phyloP scores from a whole-genome alignment of 257 asterid species.

The Misopates orontium region DNA sequence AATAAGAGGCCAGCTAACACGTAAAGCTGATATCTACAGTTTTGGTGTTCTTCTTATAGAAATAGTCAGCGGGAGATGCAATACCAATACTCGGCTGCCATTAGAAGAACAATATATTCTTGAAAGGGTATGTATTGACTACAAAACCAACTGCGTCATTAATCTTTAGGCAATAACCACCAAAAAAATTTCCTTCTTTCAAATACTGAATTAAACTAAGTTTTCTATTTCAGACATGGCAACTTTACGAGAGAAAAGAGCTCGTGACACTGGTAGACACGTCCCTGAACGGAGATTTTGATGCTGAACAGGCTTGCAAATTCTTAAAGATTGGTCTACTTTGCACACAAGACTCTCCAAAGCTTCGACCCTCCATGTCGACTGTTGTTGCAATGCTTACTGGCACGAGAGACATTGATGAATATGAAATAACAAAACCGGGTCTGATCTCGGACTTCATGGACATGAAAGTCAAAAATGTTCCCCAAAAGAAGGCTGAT shows the following conservation, averaged over 20 bases:
- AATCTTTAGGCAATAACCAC: too few species aligned
- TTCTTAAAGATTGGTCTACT: conserved; percentile 79
- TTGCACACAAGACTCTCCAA: conserved; percentile 82
- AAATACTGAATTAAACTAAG: not conserved
- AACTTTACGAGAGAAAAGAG: conserved; percentile 59
- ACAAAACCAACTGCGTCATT: not conserved
- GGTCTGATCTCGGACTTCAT: conserved; percentile 82
- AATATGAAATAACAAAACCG: conserved; percentile 60
- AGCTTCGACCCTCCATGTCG: conserved; percentile 90
- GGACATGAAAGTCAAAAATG: conserved; percentile 48
- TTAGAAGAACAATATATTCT: conserved; percentile 78
- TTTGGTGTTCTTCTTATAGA: conserved; percentile 90
- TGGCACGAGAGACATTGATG: conserved; percentile 50
- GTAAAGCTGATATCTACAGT: conserved; percentile 86
- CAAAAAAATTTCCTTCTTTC: not conserved
- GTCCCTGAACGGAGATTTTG: conserved; percentile 64
- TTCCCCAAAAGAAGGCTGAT: not conserved
- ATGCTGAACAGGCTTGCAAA: conserved; percentile 80
- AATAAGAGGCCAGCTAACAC: conserved; percentile 77
- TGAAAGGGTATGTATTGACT: conserved; percentile 68
- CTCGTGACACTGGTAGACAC: conserved; percentile 66
- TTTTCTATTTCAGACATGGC: conserved; percentile 65
- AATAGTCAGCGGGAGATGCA: conserved; percentile 93
- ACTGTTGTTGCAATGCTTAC: conserved; percentile 72
- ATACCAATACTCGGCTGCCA: conserved; percentile 78